Base-by-base conservation (phyloP, 2,329 filamentous ascomycete species). In the Cytospora mali region DNA sequence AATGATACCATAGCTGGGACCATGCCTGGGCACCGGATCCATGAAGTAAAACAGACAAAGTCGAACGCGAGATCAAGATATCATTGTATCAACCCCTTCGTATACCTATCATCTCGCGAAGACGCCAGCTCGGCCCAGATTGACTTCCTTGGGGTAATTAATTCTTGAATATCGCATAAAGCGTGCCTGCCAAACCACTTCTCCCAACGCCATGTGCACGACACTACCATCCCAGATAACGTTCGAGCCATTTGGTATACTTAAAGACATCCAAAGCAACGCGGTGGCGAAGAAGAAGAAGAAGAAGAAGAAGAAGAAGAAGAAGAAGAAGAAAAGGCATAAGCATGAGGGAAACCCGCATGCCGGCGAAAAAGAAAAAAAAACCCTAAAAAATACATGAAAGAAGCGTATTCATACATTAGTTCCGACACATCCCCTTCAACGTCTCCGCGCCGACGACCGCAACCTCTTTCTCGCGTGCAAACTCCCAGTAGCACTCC, bases 391-490 rank as follows among this genome's bases (percentile, higher is more conserved):
- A 21, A 23, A 31, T 3, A 62, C n/a, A 29, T 9, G 48, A 31
- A 33, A 29, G 16, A 21, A 18, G 11, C 42, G 21, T 13, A 11
- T 46, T 13, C n/a, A 10, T 46, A 46, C n/a, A 46, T n/a, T 46
- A 59, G 50, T 33, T 46, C 31, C 29, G 1, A 11, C 42, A 25
- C 49, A 3, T 16, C 21, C 55, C 35, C 14, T 53, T 70, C 65
- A 75, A 58, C 70, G 67, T 62, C 69, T 71, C 65, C 74, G 68
- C 6, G 73, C 67, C 31, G 72, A 74, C 28, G 71, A 71, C 58
- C 75, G 66, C 10, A 75, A 64, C 4, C 73, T 73, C 62, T 73
- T 75, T 52, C 72, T 69, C n/a, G 28, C 28, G 28, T 62, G 50
- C 13, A 27, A 21, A 49, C 35, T 9, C n/a, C 35, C 28, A 5